Evolutionary conservation across 2,329 filamentous ascomycete species (phyloP).

Genomic region (Botrytis fragariae): DNA sequence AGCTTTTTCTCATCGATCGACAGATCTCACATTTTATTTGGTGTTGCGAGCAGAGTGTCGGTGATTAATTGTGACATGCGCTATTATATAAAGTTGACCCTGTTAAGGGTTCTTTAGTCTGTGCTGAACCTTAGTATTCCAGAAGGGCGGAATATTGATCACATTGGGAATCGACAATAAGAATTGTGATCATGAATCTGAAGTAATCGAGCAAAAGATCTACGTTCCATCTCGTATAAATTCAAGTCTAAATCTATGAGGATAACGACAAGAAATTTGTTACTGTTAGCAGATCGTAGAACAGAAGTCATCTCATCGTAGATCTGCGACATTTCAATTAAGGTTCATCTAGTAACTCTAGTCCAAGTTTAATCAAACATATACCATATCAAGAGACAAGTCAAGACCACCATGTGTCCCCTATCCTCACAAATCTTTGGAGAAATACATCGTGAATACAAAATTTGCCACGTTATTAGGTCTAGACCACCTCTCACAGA

Average conservation of each 20-base stretch:
- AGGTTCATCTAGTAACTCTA: not conserved
- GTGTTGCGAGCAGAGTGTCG: not conserved
- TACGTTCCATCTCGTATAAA: not conserved
- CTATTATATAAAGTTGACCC: not conserved
- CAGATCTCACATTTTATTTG: not conserved
- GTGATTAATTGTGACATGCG: not conserved
- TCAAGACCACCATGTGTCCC: not conserved
- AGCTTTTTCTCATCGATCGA: not conserved
- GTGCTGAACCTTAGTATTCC: not conserved
- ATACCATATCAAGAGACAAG: not conserved
- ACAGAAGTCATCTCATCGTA: not conserved
- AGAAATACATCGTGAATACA: not conserved
- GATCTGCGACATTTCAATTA: not conserved
- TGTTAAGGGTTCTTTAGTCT: not conserved
- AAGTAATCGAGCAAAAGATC: not conserved
- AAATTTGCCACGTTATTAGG: not conserved
- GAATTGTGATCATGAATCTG: too few relatives aligned
- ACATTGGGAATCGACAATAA: not conserved
- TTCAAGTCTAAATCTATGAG: not conserved
- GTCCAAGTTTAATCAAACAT: not conserved
- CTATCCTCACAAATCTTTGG: not conserved
- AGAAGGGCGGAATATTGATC: not conserved
- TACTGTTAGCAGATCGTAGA: not conserved
- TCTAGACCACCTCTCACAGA: not conserved
- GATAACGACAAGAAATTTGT: not conserved